Conservation (phyloP, 345 rosid genomes). For the Streptanthus diversifolius region DNA sequence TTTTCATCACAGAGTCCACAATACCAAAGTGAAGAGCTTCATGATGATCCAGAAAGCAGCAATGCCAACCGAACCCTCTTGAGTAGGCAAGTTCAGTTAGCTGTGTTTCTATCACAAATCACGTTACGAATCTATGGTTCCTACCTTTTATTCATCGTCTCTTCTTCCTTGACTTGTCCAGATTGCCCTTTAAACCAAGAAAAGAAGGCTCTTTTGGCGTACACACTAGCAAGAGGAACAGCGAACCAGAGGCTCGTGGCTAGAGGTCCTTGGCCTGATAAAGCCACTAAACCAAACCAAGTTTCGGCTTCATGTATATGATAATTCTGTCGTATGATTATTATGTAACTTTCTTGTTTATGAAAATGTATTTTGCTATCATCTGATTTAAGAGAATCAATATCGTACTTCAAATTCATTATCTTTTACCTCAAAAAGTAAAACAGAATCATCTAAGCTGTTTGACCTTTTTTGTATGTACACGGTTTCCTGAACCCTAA, state of each 20-base stretch:
- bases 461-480: slow-evolving; percentile 2
- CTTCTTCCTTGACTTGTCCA: slow-evolving; percentile 14
- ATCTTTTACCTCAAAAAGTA: slow-evolving; percentile 1
- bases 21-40: slow-evolving; percentile 27
- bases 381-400: background rate
- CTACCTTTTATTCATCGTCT: slow-evolving; percentile 16
- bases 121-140: background rate
- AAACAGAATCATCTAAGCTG: slow-evolving; percentile 3
- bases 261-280: background rate
- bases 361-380: background rate
- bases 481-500: background rate
- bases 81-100: slow-evolving; percentile 43
- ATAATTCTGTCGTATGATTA: slow-evolving; percentile 22
- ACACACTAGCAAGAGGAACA: slow-evolving; percentile 42
- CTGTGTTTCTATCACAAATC: background rate
- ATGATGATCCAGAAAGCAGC: slow-evolving; percentile 35
- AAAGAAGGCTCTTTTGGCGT: slow-evolving; percentile 39
- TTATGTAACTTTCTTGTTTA: slow-evolving; percentile 16
- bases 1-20: slow-evolving; percentile 25
- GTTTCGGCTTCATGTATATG: slow-evolving; percentile 8
- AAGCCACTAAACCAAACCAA: background rate
- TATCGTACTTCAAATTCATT: background rate
- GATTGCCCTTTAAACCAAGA: slow-evolving; percentile 46
- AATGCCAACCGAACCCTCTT: slow-evolving; percentile 36
- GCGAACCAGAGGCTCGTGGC: background rate